Evolutionary conservation across 2,329 filamentous ascomycete genomes (phyloP).

Genomic region (Fusarium poae): DNA sequence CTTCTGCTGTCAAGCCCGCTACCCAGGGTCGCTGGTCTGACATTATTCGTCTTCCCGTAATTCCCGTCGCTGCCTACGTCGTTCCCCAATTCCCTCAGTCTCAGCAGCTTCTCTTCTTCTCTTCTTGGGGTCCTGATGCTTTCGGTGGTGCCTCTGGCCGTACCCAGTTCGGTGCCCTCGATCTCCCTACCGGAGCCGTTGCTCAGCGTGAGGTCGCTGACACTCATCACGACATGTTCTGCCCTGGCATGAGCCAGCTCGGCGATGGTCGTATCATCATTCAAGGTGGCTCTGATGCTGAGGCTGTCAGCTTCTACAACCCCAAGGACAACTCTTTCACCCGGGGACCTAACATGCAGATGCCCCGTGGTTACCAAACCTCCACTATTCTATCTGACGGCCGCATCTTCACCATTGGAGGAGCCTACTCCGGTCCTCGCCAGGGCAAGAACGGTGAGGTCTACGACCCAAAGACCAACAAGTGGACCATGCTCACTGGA

Average conservation of each 20-base stretch:
- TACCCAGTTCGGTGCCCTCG: slow-evolving; percentile 31
- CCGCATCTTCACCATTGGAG: slow-evolving; percentile 69
- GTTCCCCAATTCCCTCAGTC: slow-evolving; percentile 33
- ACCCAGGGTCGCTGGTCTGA: slow-evolving; percentile 32
- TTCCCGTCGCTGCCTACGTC: slow-evolving; percentile 39
- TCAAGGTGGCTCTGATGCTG: slow-evolving; percentile 65
- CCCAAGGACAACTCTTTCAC: slow-evolving; percentile 56
- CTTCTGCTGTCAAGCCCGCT: slow-evolving; percentile 5
- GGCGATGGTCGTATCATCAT: slow-evolving; percentile 63
- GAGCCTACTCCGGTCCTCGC: slow-evolving; percentile 62
- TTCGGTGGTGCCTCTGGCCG: slow-evolving; percentile 37
- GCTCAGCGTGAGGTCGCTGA: slow-evolving; percentile 51
- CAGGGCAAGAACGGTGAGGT: slow-evolving; percentile 69
- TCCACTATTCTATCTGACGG: slow-evolving; percentile 65
- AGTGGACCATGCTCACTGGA: slow-evolving; percentile 61
- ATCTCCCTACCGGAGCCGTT: slow-evolving; percentile 24
- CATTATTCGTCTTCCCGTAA: slow-evolving; percentile 32
- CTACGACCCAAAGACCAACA: slow-evolving; percentile 59
- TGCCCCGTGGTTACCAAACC: slow-evolving; percentile 66
- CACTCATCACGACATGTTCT: slow-evolving; percentile 68
- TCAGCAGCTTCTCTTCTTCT: slow-evolving; percentile 35
- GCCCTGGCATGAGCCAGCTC: slow-evolving; percentile 65
- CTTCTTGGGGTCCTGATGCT: slow-evolving; percentile 32
- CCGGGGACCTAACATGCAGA: slow-evolving; percentile 58
- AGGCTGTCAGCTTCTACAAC: slow-evolving; percentile 63